phyloP scores from a whole-genome alignment of 2,329 filamentous ascomycete species.

The Periconia sp. region DNA sequence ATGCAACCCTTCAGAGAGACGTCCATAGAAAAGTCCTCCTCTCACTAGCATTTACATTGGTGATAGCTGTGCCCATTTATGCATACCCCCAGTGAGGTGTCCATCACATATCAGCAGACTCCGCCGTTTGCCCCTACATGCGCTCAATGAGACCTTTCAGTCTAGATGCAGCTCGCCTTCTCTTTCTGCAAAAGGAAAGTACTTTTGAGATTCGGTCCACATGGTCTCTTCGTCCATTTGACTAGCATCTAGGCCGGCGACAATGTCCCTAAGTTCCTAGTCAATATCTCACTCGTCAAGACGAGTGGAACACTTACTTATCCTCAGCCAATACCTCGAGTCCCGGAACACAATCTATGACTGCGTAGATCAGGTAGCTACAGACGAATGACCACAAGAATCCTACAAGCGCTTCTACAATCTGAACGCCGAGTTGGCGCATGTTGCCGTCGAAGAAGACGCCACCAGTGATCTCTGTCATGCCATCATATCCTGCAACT shows the following conservation, averaged over 20 bases:
- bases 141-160: too few relatives aligned
- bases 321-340: conserved; percentile 60
- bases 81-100: too few relatives aligned
- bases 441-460: conserved; percentile 62
- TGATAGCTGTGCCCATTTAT: too few relatives aligned
- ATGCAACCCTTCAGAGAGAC: too few relatives aligned
- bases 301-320: conserved; percentile 51
- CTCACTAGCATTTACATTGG: too few relatives aligned
- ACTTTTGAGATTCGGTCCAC: conserved; percentile 44
- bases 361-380: conserved; percentile 56
- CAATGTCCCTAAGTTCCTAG: conserved; percentile 48
- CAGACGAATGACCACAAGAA: conserved; percentile 59
- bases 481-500: conserved; percentile 60
- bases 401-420: conserved; percentile 58
- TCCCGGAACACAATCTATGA: conserved; percentile 60
- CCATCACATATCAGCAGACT: too few relatives aligned
- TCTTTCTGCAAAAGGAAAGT: conserved; percentile 40
- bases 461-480: conserved; percentile 56
- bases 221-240: conserved; percentile 57
- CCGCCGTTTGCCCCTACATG: too few relatives aligned
- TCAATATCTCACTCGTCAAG: conserved; percentile 12
- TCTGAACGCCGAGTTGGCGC: conserved; percentile 57
- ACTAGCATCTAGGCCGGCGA: conserved; percentile 56
- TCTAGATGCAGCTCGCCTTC: conserved; percentile 37
- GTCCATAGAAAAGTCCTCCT: too few relatives aligned